Percentiles rank a stretch among this genome's conserved stretches.
Evolutionary conservation across 2,329 filamentous ascomycete species (phyloP).

Genomic region (Septoria petroselini): DNA sequence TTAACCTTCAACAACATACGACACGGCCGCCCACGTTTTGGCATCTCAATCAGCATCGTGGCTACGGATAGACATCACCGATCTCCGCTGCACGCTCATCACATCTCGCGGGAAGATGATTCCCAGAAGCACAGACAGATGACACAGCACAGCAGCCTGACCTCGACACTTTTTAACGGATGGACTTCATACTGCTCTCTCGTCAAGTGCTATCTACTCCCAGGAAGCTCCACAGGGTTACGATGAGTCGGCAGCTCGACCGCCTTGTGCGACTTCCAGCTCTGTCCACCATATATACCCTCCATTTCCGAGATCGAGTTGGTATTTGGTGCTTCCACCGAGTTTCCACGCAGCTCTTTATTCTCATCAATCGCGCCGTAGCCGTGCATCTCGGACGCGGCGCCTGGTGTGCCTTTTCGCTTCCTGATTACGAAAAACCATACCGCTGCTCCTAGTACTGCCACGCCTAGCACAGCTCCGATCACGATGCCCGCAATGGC

Average conservation of each 20-base stretch:
- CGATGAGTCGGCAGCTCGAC: conserved; percentile 7
- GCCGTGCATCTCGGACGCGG: not conserved
- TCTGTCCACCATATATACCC: not conserved
- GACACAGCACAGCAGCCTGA: too few relatives aligned
- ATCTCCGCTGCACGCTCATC: too few relatives aligned
- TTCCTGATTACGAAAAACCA: conserved; percentile 14
- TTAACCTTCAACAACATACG: too few relatives aligned
- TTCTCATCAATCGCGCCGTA: conserved; percentile 1
- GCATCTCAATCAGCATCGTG: too few relatives aligned
- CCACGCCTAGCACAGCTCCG: conserved; percentile 8
- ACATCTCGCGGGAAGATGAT: too few relatives aligned
- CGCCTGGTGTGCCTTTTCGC: conserved; percentile 3
- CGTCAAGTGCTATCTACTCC: not conserved
- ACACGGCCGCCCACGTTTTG: not conserved
- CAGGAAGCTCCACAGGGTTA: conserved; percentile 5
- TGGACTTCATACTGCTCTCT: too few relatives aligned
- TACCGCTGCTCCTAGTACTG: conserved; percentile 2
- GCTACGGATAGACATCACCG: too few relatives aligned
- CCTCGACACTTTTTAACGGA: too few relatives aligned
- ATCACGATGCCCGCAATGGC: conserved; percentile 15
- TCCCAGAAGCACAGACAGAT: too few relatives aligned
- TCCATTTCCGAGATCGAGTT: conserved; percentile 15
- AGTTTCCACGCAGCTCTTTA: not conserved
- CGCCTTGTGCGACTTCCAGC: not conserved
- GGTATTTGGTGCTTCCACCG: conserved; percentile 12